phyloP scores from a whole-genome alignment of 305 asterid genomes.

The Rubia tinctorum region DNA sequence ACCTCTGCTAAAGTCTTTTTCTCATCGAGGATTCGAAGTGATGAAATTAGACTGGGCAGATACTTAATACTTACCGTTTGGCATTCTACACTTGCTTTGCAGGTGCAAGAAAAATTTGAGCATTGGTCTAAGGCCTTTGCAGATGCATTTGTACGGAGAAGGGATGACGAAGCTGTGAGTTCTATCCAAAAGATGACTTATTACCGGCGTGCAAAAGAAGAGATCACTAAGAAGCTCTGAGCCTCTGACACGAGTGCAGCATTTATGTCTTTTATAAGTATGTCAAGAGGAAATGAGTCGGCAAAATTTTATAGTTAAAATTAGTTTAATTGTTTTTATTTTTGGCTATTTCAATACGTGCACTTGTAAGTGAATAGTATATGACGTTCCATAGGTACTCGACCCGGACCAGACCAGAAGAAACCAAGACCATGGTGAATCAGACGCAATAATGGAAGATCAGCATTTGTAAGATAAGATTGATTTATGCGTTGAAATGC shows the following conservation, averaged over 20 bases:
- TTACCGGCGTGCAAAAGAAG: conserved; percentile 84
- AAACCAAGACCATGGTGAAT: neutral
- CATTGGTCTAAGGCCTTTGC: conserved; percentile 60
- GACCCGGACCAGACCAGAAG: too few species aligned
- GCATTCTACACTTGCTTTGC: conserved; percentile 18
- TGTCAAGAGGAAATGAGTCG: neutral
- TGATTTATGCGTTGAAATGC: neutral
- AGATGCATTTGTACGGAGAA: conserved; percentile 45
- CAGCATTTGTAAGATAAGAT: neutral
- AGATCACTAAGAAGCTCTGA: conserved; percentile 73
- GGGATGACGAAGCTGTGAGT: conserved; percentile 55
- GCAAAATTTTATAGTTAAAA: neutral
- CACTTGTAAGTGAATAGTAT: neutral
- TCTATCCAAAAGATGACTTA: conserved; percentile 80
- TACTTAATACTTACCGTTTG: neutral
- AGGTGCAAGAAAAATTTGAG: conserved; percentile 59
- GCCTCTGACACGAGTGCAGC: conserved; percentile 14
- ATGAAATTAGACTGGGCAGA: neutral
- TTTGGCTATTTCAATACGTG: neutral
- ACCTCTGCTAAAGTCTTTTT: neutral
- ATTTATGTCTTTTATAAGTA: neutral
- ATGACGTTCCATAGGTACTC: too few species aligned
- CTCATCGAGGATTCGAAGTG: neutral
- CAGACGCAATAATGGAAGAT: neutral
- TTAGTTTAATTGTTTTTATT: neutral